Evolutionary conservation across 108 stramenopile genomes (phyloP), one percentile per base, ranked within the genome.

Genomic region (Heterococcus sp.): DNA sequence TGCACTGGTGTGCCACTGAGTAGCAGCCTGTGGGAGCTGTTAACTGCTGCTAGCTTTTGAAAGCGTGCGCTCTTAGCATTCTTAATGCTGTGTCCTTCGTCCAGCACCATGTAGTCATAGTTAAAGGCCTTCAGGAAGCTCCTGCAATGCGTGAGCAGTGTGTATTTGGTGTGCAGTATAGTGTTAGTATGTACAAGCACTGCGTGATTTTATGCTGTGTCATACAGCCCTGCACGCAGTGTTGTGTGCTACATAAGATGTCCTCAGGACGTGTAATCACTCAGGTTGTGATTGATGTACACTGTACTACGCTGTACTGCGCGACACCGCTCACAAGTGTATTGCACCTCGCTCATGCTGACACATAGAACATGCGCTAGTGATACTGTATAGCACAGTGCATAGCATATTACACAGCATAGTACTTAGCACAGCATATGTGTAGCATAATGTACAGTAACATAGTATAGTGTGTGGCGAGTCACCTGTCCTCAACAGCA

Each of bases 201-300:
- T 58, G 46, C 21, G 46, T 14, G 46, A 58, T 58, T n/a, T 58
- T 21, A 58, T 58, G 46, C 46, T 58, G 46, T 58, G 46, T 8
- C 46, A n/a, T n/a, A n/a, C n/a, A n/a, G n/a, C n/a, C n/a, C n/a
- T n/a, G n/a, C n/a, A n/a, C n/a, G n/a, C n/a, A n/a, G n/a, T n/a
- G 46, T 58, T 58, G 46, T 58, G 46, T 95, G 95, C 71, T 91
- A 91, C 38, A 94, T 73, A 21, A 8, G 11, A 92, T 92, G 35
- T 94, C 90, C 82, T 97, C 95, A 36, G 28, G 35, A n/a, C n/a
- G n/a, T n/a, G n/a, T n/a, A n/a, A n/a, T n/a, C n/a, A n/a, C n/a
- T n/a, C n/a, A n/a, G n/a, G 14, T 21, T 71, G 29, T 39, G 21
- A 31, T 69, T 71, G 14, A 35, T 26, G 26, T 58, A 58, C 46